Conservation (phyloP, 108 stramenopile species). For the Conticribra weissflogii region DNA sequence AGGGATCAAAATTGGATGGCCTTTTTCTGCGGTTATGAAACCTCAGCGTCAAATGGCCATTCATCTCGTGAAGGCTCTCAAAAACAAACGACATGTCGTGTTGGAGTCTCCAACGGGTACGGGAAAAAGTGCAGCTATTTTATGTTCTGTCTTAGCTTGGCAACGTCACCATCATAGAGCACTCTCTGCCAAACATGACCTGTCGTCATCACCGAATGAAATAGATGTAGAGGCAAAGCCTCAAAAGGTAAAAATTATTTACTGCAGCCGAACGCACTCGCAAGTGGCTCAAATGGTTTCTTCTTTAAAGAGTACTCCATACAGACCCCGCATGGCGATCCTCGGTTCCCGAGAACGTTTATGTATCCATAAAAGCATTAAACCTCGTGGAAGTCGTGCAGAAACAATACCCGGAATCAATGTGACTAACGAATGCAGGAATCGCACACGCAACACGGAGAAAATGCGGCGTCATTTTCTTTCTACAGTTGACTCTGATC, state of each 20-base stretch:
- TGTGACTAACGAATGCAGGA: conserved; percentile 60
- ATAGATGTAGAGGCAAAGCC: background rate
- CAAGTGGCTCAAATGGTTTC: conserved; percentile 94
- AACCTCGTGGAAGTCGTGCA: conserved; percentile 28
- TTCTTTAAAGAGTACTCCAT: conserved; percentile 88
- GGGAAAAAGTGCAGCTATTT: conserved; percentile 78
- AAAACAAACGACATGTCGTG: conserved; percentile 67
- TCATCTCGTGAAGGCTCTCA: conserved; percentile 72
- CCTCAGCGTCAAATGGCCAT: conserved; percentile 84
- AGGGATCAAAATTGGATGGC: conserved; percentile 77
- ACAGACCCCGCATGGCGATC: conserved; percentile 87
- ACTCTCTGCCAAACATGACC: background rate
- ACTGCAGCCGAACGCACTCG: conserved; percentile 92
- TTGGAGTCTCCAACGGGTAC: conserved; percentile 84
- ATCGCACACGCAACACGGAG: conserved; percentile 63
- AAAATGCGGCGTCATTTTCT: conserved; percentile 44
- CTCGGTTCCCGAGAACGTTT: conserved; percentile 90
- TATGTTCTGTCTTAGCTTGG: conserved; percentile 80
- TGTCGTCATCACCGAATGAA: background rate
- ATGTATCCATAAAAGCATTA: conserved; percentile 76
- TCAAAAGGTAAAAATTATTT: conserved; percentile 69
- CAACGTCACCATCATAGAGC: conserved; percentile 53
- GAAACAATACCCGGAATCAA: conserved; percentile 37
- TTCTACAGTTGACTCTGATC: conserved; percentile 9
- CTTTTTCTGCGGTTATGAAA: conserved; percentile 61